Conservation (phyloP, 805 yeast species). For the Suhomyces sp. region DNA sequence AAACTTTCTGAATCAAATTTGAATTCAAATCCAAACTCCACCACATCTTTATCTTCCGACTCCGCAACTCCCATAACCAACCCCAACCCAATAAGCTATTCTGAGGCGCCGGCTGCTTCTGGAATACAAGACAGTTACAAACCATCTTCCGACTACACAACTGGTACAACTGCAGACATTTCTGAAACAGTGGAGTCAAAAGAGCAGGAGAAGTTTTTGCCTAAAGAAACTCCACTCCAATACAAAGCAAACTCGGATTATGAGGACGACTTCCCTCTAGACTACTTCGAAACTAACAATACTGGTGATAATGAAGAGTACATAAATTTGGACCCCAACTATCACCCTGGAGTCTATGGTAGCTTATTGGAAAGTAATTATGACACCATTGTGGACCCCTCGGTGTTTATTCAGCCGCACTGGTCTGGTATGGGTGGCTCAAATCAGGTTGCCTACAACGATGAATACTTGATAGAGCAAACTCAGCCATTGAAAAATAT, state of each 20-base stretch:
- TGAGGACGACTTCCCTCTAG: conserved; percentile 71
- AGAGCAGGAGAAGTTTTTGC: conserved; percentile 7
- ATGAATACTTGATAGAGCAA: conserved; percentile 51
- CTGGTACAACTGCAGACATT: not conserved
- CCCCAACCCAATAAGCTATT: not conserved
- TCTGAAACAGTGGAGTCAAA: conserved; percentile 6
- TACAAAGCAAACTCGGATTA: conserved; percentile 26
- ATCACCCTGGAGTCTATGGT: conserved; percentile 12
- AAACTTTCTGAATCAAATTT: conserved; percentile 4
- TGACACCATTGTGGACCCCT: conserved; percentile 19
- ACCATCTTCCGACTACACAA: conserved; percentile 15
- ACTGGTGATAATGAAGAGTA: conserved; percentile 23
- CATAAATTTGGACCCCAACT: conserved; percentile 22
- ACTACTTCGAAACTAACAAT: conserved; percentile 52
- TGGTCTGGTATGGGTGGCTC: conserved; percentile 3
- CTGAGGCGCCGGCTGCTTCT: not conserved
- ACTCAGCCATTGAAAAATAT: conserved; percentile 44
- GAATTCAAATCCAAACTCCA: not conserved
- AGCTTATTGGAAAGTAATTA: conserved; percentile 15
- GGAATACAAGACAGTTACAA: not conserved
- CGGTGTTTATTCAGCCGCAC: conserved; percentile 16
- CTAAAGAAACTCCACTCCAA: conserved; percentile 23
- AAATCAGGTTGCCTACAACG: conserved; percentile 39
- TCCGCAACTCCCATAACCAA: not conserved
- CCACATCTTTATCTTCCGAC: not conserved